phyloP scores from a whole-genome alignment of 106 monocot species.

The Acorus calamus region DNA sequence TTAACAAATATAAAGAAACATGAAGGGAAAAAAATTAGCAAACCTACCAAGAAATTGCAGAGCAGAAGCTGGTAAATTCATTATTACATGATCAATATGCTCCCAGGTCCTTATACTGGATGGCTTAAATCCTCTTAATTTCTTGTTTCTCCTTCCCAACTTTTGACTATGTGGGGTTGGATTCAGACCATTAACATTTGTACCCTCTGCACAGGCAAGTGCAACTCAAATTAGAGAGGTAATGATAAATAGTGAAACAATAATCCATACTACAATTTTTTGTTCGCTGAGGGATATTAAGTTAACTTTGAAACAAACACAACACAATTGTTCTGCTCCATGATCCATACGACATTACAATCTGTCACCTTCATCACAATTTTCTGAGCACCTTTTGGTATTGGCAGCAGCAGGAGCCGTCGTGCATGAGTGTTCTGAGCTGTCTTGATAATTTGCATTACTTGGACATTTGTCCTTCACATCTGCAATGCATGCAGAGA shows the following conservation, averaged over 20 bases:
- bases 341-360: too few species aligned
- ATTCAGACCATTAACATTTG: conserved; percentile 8
- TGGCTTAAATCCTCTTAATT: conserved; percentile 30
- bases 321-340: too few species aligned
- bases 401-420: conserved; percentile 25
- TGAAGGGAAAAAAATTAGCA: not conserved
- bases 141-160: conserved; percentile 46
- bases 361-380: conserved; percentile 27
- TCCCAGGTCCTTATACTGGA: conserved; percentile 46
- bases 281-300: too few species aligned
- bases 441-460: conserved; percentile 11
- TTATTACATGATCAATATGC: conserved; percentile 85
- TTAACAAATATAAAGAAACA: not conserved
- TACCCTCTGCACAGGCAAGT: conserved; percentile 12
- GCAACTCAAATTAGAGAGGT: too few species aligned
- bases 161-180: conserved; percentile 14
- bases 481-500: conserved; percentile 9
- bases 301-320: too few species aligned
- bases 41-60: conserved; percentile 73
- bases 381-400: conserved; percentile 38
- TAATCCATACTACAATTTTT: too few species aligned
- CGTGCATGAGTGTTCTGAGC: conserved; percentile 8
- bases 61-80: conserved; percentile 98
- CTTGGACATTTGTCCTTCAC: not conserved
- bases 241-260: too few species aligned